Evolutionary conservation across 2,329 filamentous ascomycete species (phyloP).

Genomic region (Nigrospora sphaerica): DNA sequence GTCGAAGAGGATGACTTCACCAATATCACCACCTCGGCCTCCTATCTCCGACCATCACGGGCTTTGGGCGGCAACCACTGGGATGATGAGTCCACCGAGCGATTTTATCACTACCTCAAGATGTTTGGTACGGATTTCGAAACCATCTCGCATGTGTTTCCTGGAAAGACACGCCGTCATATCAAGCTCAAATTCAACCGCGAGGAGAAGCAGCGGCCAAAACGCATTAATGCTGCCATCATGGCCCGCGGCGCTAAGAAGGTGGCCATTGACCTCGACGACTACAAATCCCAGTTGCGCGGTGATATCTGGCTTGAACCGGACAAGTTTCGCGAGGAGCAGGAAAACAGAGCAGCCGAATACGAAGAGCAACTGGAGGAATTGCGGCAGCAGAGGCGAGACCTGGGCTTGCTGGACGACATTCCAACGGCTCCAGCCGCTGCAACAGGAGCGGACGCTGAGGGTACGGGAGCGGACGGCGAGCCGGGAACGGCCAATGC

Average conservation of each 20-base stretch:
- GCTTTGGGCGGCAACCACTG: conserved; percentile 58
- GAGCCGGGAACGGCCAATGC: background rate
- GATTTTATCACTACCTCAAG: conserved; percentile 67
- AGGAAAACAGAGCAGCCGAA: conserved; percentile 30
- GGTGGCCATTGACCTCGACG: conserved; percentile 50
- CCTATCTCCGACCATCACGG: conserved; percentile 56
- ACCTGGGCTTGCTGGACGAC: conserved; percentile 23
- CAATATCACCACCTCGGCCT: conserved; percentile 59
- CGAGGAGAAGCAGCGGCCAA: conserved; percentile 63
- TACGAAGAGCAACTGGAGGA: conserved; percentile 38
- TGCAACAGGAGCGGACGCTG: conserved; percentile 15
- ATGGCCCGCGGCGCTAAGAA: conserved; percentile 47
- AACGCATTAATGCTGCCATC: conserved; percentile 56
- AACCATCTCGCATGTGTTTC: conserved; percentile 72
- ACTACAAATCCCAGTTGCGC: conserved; percentile 44
- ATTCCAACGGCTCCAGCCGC: conserved; percentile 13
- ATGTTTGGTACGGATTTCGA: conserved; percentile 81
- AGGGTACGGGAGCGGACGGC: conserved; percentile 37
- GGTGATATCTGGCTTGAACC: conserved; percentile 39
- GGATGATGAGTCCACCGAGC: conserved; percentile 63
- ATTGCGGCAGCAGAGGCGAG: conserved; percentile 30
- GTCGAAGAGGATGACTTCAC: conserved; percentile 77
- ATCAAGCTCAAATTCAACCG: conserved; percentile 79
- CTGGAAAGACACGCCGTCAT: conserved; percentile 61
- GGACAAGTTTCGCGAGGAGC: conserved; percentile 50